phyloP scores from a whole-genome alignment of 83 land plant genomes.

The Thuja plicata region DNA sequence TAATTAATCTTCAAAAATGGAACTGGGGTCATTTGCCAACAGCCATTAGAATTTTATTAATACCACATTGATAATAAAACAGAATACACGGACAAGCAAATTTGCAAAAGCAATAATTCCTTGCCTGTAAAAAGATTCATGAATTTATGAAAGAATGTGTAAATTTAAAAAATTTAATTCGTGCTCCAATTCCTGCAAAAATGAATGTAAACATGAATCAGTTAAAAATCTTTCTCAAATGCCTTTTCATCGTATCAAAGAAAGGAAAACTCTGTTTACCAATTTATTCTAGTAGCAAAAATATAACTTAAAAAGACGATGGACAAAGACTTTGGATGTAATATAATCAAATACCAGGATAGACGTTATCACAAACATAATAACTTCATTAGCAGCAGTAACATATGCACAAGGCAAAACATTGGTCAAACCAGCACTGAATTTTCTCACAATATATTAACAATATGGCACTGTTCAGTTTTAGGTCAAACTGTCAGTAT shows the following conservation, averaged over 20 bases:
- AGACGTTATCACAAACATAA: not conserved
- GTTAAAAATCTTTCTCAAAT: not conserved
- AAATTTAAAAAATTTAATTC: not conserved
- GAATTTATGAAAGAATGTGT: slow-evolving; percentile 5
- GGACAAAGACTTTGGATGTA: not conserved
- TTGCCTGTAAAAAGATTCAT: not conserved
- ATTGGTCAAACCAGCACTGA: not conserved
- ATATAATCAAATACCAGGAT: not conserved
- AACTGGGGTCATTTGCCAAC: not conserved
- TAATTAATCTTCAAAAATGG: not conserved
- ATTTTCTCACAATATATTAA: not conserved
- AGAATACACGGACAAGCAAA: not conserved
- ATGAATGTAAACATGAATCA: not conserved
- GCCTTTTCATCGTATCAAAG: not conserved
- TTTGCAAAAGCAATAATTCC: slow-evolving; percentile 2
- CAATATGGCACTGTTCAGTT: not conserved
- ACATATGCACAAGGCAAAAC: not conserved
- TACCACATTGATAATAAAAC: not conserved
- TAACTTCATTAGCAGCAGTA: not conserved
- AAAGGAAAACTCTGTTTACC: not conserved
- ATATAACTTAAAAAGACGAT: not conserved
- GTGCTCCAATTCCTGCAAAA: not conserved
- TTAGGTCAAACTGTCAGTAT: not conserved
- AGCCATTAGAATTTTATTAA: not conserved
- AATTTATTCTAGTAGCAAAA: not conserved